Base-by-base conservation (phyloP, 495 filamentous ascomycete species). In the Neurospora sp. region DNA sequence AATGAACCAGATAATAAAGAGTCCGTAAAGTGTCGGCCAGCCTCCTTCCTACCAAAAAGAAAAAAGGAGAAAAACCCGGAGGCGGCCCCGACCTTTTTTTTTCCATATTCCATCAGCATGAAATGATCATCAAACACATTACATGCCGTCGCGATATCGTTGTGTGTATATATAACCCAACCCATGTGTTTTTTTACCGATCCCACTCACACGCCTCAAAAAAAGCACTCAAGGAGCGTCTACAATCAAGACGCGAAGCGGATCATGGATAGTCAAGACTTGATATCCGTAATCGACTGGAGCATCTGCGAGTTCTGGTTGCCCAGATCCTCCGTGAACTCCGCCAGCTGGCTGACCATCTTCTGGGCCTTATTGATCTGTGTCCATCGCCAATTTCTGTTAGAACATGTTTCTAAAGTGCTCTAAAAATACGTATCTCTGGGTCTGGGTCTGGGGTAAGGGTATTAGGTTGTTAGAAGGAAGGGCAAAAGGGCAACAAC, bases 301-400 rank as follows among this genome's bases (percentile, higher is more conserved):
- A 86, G 81, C 76, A 85, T 82, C 37, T 79, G 77, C 27, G 72
- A 74, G 40, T 88, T 87, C 73, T 83, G 81, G 27, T 81, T 79
- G 70, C 80, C 81, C 79, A 86, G 79, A 66, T 88, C 84, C 66
- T 85, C 79, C 75, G 85, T 84, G 41, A 87, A 79, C 39, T 83
- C 81, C 66, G 81, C 76, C 8, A 88, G 75, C 75, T 86, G 84
- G 71, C 83, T 80, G 71, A 84, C 74, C 48, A 81, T 82, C 48
- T 83, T 70, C 66, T 82, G 83, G 76, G 80, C 83, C 78, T 84
- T 86, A 78, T 82, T 83, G 76, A 89, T 78, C 87, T 89, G 79
- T 79, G 27, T 46, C 74, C 74, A 73, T 42, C 66, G 66, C 48
- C 18, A 40, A 8, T 18, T 75, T 31, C 27, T 38, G 70, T 82